Base-by-base conservation (phyloP, 768 basidiomycete genomes). In the Flagelloscypha sp. region DNA sequence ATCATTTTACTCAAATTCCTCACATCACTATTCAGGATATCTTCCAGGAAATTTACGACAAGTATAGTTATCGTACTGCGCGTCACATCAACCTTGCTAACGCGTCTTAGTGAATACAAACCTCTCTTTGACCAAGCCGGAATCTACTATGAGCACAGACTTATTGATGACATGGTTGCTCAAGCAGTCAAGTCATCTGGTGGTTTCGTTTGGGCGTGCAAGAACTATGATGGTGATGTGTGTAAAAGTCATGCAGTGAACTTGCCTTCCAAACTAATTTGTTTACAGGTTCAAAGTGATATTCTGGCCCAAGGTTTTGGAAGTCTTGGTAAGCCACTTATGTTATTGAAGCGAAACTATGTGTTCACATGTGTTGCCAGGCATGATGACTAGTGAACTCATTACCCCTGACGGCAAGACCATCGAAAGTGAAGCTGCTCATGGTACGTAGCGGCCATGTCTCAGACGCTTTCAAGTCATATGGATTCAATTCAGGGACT, bases 231-330 rank as follows among this genome's bases (percentile, higher is more conserved):
- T 47, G 87, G 87, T 27, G 85, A 87, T 53, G 58, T 61, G 21
- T n/a, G n/a, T n/a, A n/a, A n/a, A n/a, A n/a, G n/a, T n/a, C n/a
- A n/a, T n/a, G n/a, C n/a, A n/a, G n/a, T n/a, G n/a, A n/a, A n/a
- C n/a, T n/a, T n/a, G n/a, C n/a, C n/a, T n/a, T n/a, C n/a, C n/a
- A n/a, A n/a, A n/a, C n/a, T n/a, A n/a, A n/a, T n/a, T n/a, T n/a
- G n/a, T n/a, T n/a, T n/a, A n/a, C n/a, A n/a, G n/a, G 79, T 83
- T 33, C 81, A 92, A 65, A 81, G 77, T 44, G 92, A 97, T 54
- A 90, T 95, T 50, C 82, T 98, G 41, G 94, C 94, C 0, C 95
- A 98, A 63, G 95, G 95, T 40, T 99, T 95, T 55, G 95, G 95
- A 39, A 79, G 74, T 30, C 66, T 99, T 29, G n/a, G n/a, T n/a